These are phyloP conservation scores for Penicillium steckii DNA, from an alignment of 495 filamentous ascomycete genomes.

Conservation along the genomic window DNA sequence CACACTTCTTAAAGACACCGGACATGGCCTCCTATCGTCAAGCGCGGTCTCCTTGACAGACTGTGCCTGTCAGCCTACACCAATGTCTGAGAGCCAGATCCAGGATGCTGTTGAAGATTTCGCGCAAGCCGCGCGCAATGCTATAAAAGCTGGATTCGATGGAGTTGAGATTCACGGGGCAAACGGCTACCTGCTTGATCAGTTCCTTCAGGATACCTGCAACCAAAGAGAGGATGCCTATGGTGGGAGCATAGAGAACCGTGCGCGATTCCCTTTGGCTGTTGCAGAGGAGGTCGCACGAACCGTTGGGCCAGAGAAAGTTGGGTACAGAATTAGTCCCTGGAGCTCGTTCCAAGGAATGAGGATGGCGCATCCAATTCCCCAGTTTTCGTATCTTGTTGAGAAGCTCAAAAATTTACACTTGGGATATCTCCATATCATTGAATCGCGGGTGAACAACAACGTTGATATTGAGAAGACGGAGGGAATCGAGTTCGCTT, in stretches of 20 bases:
- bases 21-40: constrained; percentile 8
- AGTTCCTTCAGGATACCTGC: constrained; percentile 62
- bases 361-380: constrained; percentile 57
- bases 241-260: constrained; percentile 68
- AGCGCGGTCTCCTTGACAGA: constrained; percentile 50
- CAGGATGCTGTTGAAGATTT: constrained; percentile 54
- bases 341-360: constrained; percentile 63
- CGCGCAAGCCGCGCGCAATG: constrained; percentile 57
- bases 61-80: constrained; percentile 38
- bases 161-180: constrained; percentile 75
- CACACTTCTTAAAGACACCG: constrained; percentile 32
- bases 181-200: constrained; percentile 74
- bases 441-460: constrained; percentile 44
- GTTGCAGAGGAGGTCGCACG: constrained; percentile 55
- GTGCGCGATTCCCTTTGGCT: constrained; percentile 59
- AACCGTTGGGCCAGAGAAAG: constrained; percentile 59
- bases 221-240: constrained; percentile 66
- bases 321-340: constrained; percentile 60
- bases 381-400: constrained; percentile 58
- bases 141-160: constrained; percentile 70
- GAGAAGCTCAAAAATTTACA: constrained; percentile 43
- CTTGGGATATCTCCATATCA: constrained; percentile 63
- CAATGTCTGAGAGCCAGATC: constrained; percentile 59
- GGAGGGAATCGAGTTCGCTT: constrained; percentile 48
- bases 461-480: constrained; percentile 19